Evolutionary conservation across 2,329 filamentous ascomycete genomes (phyloP), one percentile per base, ranked within the genome.

Genomic region (Penicillium sp.): DNA sequence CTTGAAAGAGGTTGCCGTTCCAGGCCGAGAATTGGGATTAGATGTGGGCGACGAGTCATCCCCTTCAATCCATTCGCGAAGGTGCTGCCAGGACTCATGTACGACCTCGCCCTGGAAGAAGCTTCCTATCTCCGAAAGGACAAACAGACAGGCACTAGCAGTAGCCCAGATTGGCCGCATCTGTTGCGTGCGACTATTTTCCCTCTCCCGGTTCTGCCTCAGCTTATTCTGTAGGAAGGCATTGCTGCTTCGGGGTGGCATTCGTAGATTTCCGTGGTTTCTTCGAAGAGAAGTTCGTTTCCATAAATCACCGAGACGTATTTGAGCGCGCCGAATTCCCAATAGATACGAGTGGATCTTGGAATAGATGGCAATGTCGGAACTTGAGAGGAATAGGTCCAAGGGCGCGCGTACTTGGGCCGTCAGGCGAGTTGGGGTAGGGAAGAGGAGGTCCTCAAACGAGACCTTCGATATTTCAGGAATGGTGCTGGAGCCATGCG

Each of bases 21-120:
- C 70, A 13, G 75, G 73, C 34, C 72, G 68, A 45, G 74, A 77
- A 7, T 57, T 59, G 36, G 62, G 42, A 15, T 59, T 51, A 23
- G 68, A 68, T 2, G 49, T 46, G 55, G 54, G 52, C 53, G 54
- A 47, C 48, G 63, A 42, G 52, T 59, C 68, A 4, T 75, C 75
- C 9, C 78, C 77, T 23, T 79, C 78, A 15, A 96, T 77, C 91
- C 92, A 97, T 12, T 73, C 70, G 46, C 88, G 83, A 61, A 97
- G 92, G 45, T 89, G 85, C 13, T 87, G 82, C 84, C 91, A 97
- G 1, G 90, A 86, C 26, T 86, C 86, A 53, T 86, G 84, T 12
- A 97, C 87, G 6, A 97, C 87, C 66, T 96, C 91, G 1, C 89
- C 90, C 69, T 97, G 93, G 37, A 97, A 85, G 64, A 96, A 97